phyloP scores from a whole-genome alignment of 1,139 yeast genomes.

The Yamadazyma dendronema region DNA sequence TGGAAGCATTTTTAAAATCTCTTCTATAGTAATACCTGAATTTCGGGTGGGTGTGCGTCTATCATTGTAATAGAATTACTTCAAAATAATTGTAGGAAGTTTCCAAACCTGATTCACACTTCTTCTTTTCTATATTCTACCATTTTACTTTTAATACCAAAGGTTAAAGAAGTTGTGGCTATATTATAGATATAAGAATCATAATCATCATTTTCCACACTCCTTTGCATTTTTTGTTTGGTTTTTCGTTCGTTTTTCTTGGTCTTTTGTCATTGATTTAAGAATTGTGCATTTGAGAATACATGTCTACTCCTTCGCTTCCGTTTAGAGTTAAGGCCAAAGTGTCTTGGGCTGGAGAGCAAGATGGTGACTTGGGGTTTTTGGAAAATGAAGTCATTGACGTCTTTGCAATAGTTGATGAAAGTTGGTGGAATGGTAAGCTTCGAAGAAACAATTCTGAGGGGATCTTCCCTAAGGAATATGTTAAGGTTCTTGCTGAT shows the following conservation, averaged over 20 bases:
- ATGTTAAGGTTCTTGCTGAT: conserved; percentile 61
- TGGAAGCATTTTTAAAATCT: too few species aligned
- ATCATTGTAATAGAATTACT: not conserved
- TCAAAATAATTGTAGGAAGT: not conserved
- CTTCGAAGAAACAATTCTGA: conserved; percentile 75
- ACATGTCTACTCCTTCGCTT: conserved; percentile 27
- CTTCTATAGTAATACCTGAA: too few species aligned
- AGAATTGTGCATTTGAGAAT: not conserved
- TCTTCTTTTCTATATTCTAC: not conserved
- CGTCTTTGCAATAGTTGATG: conserved; percentile 77
- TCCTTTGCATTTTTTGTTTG: not conserved
- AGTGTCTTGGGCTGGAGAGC: conserved; percentile 90
- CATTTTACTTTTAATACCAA: not conserved
- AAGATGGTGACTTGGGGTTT: conserved; percentile 86
- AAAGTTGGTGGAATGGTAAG: conserved; percentile 90
- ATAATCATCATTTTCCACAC: not conserved
- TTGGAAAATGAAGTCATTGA: conserved; percentile 90
- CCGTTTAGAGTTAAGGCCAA: conserved; percentile 78
- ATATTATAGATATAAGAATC: too few species aligned
- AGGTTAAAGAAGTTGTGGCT: too few species aligned
- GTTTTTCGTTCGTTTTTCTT: not conserved
- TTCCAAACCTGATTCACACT: not conserved
- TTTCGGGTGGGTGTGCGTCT: not conserved
- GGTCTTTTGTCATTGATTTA: not conserved
- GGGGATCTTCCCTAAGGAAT: conserved; percentile 86